These are phyloP conservation scores for Rhizopogon salebrosus DNA, from an alignment of 768 basidiomycete genomes.

Conservation along the genomic window DNA sequence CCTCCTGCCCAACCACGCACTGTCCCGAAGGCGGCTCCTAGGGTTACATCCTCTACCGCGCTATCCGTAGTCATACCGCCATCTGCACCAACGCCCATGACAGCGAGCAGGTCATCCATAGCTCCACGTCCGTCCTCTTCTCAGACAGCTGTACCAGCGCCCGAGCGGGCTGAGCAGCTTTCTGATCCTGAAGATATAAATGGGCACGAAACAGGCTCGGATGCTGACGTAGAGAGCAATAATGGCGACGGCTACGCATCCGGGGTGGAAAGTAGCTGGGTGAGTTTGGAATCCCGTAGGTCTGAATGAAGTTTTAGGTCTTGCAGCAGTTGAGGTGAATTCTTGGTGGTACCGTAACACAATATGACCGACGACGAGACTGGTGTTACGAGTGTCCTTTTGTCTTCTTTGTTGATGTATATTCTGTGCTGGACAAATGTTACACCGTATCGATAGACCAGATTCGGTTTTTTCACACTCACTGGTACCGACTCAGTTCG, in stretches of 20 bases:
- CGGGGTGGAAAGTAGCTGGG: constrained; percentile 62
- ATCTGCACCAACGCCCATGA: neutral
- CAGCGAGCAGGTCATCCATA: neutral
- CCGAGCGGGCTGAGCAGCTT: constrained; percentile 8
- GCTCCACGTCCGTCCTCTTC: neutral
- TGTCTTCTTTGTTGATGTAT: neutral
- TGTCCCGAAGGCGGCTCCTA: constrained; percentile 14
- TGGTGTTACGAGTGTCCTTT: neutral
- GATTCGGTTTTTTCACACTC: no score
- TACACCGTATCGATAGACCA: no score
- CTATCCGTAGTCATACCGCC: neutral
- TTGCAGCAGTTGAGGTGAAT: neutral
- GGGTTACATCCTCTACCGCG: constrained; percentile 5
- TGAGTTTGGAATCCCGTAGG: constrained; percentile 43
- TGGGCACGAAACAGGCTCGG: constrained; percentile 47
- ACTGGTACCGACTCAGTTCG: no score
- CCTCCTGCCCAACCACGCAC: constrained; percentile 37
- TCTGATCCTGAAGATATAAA: constrained; percentile 4
- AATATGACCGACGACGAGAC: neutral
- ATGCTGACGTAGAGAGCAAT: constrained; percentile 67
- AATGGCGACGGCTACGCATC: constrained; percentile 44
- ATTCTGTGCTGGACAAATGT: neutral
- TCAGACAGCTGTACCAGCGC: neutral
- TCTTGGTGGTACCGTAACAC: neutral
- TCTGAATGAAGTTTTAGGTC: constrained; percentile 12